Percentiles rank a stretch among this genome's conserved stretches.
Conservation (phyloP, 139 green algal species). For the Chlamydomonas schloesseri region DNA sequence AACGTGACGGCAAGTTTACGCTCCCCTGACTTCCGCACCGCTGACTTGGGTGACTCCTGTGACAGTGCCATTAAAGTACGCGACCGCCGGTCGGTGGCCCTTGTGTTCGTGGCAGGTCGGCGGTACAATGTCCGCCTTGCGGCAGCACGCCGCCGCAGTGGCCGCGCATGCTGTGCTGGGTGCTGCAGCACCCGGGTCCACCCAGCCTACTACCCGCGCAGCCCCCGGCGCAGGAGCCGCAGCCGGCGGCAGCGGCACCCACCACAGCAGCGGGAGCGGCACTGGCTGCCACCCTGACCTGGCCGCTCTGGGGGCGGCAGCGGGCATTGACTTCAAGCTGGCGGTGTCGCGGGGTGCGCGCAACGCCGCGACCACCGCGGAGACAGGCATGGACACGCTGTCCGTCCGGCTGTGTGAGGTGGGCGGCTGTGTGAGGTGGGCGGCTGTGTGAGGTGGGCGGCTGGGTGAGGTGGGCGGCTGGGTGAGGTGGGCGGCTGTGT, state of each 20-base stretch:
- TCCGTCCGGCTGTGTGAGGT: conserved; percentile 53
- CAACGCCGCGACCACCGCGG: conserved; percentile 18
- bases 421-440: conserved; percentile 1
- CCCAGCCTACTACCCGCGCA: too few relatives aligned
- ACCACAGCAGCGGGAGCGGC: too few relatives aligned
- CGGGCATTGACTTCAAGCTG: conserved; percentile 80
- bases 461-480: too few relatives aligned
- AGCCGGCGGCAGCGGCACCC: too few relatives aligned
- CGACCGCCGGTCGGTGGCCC: too few relatives aligned
- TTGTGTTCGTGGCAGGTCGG: conserved; percentile 23
- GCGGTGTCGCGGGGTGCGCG: not conserved
- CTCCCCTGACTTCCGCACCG: too few relatives aligned
- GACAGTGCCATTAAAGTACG: too few relatives aligned
- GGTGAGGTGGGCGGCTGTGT: too few relatives aligned
- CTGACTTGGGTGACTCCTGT: too few relatives aligned
- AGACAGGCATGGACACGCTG: conserved; percentile 65
- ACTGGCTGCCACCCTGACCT: too few relatives aligned
- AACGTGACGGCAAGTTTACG: conserved; percentile 48
- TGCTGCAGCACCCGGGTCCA: not conserved
- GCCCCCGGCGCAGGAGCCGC: too few relatives aligned
- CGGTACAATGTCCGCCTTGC: not conserved
- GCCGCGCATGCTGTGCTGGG: conserved; percentile 48
- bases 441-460: not conserved
- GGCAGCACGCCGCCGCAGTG: conserved; percentile 44
- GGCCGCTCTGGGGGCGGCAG: too few relatives aligned